Evolutionary conservation across 257 asterid genomes (phyloP).

Genomic region (Primulina tabacum): DNA sequence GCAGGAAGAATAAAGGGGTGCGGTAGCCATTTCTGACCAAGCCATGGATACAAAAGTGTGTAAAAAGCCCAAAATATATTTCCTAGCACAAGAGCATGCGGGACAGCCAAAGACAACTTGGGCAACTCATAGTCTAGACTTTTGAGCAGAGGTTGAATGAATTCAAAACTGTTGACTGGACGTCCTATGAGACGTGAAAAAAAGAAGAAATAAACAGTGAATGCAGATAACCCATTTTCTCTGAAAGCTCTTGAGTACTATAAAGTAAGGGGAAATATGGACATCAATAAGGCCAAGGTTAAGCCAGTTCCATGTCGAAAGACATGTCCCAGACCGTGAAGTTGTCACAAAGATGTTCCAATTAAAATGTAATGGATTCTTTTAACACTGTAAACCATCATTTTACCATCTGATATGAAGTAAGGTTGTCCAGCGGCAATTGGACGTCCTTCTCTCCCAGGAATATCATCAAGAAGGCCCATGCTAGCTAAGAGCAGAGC

Average conservation of each 20-base stretch:
- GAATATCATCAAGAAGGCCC: slow-evolving; percentile 92
- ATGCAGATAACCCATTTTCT: neutral
- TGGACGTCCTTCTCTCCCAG: slow-evolving; percentile 74
- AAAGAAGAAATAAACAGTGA: slow-evolving; percentile 10
- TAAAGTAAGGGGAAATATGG: neutral
- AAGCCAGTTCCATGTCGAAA: slow-evolving; percentile 6
- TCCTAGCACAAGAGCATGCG: slow-evolving; percentile 76
- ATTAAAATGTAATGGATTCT: slow-evolving; percentile 6
- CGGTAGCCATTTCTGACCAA: slow-evolving; percentile 73
- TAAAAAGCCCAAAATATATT: slow-evolving; percentile 59
- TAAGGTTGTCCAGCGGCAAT: slow-evolving; percentile 93
- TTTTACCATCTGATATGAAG: slow-evolving; percentile 90
- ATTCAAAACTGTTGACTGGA: slow-evolving; percentile 91
- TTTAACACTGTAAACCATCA: neutral
- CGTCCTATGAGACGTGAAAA: slow-evolving; percentile 46
- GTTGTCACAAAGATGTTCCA: neutral
- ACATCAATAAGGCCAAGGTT: slow-evolving; percentile 9
- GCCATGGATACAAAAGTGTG: slow-evolving; percentile 69
- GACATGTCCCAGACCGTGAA: neutral
- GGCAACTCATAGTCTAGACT: slow-evolving; percentile 79
- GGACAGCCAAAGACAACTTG: slow-evolving; percentile 52
- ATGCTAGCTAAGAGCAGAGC: slow-evolving; percentile 90
- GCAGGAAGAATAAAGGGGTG: slow-evolving; percentile 91
- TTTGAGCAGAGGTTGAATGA: slow-evolving; percentile 63
- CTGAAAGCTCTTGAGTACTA: neutral